A percentile compares a stretch with the other conserved stretches of the same genome.
These are phyloP conservation scores for Saccharomycopsis crataegensis DNA, from an alignment of 1,139 yeast species.

Conservation along the genomic window DNA sequence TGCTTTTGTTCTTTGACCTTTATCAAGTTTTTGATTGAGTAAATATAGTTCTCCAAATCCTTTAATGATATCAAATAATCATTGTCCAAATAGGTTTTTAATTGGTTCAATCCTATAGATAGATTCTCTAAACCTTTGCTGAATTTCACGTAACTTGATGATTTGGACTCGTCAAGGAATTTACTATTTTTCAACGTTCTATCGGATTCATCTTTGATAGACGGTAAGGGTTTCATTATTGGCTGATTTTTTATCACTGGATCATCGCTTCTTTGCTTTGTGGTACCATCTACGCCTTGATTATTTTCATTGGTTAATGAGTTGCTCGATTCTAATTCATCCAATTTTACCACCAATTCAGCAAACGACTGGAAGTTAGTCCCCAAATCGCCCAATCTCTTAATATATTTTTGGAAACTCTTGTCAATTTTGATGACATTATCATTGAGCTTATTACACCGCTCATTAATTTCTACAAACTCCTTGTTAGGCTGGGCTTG, in stretches of 20 bases:
- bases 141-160: conserved; percentile 36
- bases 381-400: conserved; percentile 66
- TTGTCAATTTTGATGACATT: conserved; percentile 73
- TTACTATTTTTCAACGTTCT: conserved; percentile 2
- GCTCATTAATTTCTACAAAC: conserved; percentile 75
- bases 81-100: conserved; percentile 66
- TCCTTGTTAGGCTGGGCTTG: conserved; percentile 69
- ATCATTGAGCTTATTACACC: conserved; percentile 76
- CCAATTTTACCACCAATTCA: conserved; percentile 60
- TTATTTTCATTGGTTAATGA: not conserved
- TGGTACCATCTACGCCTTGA: not conserved
- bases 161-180: not conserved
- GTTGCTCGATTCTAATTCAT: conserved; percentile 37
- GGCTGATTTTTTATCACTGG: conserved; percentile 8
- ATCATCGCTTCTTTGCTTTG: not conserved
- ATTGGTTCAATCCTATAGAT: conserved; percentile 37
- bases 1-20: conserved; percentile 87
- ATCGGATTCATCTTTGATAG: conserved; percentile 7
- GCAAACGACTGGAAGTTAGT: conserved; percentile 69
- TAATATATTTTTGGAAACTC: conserved; percentile 64
- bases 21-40: conserved; percentile 65
- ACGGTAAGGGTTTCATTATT: conserved; percentile 3
- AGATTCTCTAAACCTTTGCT: conserved; percentile 45
- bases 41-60: conserved; percentile 82
- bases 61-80: conserved; percentile 76